These are phyloP conservation scores for Ceratobasidium sp. DNA, from an alignment of 1,284 basidiomycete species.

Conservation along the genomic window DNA sequence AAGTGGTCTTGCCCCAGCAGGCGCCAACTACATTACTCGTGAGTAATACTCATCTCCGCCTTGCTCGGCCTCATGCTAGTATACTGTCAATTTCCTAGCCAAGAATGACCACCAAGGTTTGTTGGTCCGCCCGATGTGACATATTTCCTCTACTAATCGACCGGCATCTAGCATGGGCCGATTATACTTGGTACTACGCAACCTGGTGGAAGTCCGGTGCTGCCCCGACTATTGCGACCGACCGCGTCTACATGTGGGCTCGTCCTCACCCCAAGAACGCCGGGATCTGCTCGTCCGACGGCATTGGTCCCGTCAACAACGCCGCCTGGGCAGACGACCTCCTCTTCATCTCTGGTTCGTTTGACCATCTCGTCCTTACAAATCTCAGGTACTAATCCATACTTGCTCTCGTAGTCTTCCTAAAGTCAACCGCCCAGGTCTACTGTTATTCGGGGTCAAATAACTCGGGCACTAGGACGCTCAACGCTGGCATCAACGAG, in stretches of 20 bases:
- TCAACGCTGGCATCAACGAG: constrained; percentile 33
- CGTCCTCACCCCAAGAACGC: constrained; percentile 59
- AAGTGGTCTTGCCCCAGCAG: background rate
- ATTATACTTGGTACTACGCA: constrained; percentile 45
- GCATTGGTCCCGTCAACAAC: constrained; percentile 13
- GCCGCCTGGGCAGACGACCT: constrained; percentile 20
- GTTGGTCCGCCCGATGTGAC: background rate
- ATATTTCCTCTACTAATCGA: background rate
- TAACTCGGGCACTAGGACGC: constrained; percentile 19
- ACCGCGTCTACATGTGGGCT: constrained; percentile 59
- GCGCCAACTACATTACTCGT: constrained; percentile 50
- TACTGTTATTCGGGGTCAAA: constrained; percentile 30
- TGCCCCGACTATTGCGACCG: constrained; percentile 53
- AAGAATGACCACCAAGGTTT: constrained; percentile 2
- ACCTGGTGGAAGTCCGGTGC: constrained; percentile 44
- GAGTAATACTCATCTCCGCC: constrained; percentile 44
- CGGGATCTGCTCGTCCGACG: constrained; percentile 9
- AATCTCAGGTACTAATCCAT: background rate
- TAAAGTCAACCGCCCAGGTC: constrained; percentile 13
- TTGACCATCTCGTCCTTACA: background rate
- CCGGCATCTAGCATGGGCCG: constrained; percentile 6
- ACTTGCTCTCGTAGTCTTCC: constrained; percentile 11
- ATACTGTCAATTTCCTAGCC: background rate
- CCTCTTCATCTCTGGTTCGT: constrained; percentile 21
- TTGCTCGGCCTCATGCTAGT: background rate